Conservation (phyloP, 2,329 filamentous ascomycete genomes). For the Ophiostoma pallidulum region DNA sequence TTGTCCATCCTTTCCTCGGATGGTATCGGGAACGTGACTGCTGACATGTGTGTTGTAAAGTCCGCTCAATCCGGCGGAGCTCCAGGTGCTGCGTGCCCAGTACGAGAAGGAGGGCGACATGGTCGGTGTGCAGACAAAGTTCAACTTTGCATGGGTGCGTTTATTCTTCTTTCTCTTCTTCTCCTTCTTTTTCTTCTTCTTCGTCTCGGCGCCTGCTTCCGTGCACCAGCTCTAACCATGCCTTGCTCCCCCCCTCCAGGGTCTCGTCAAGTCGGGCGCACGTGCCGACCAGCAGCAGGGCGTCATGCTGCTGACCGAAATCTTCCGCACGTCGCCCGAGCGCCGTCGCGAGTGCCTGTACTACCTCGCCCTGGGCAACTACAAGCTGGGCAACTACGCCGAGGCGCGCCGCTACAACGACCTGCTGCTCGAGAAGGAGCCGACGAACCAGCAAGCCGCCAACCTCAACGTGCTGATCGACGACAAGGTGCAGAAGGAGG, state of each 20-base stretch:
- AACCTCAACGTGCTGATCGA: conserved; percentile 85
- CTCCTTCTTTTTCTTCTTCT: neutral
- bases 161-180: neutral
- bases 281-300: conserved; percentile 88
- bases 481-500: conserved; percentile 92
- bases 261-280: conserved; percentile 83
- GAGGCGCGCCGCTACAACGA: conserved; percentile 95
- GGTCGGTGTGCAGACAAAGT: conserved; percentile 95
- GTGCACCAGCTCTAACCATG: too few relatives aligned
- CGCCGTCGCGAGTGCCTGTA: conserved; percentile 95
- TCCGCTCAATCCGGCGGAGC: conserved; percentile 81
- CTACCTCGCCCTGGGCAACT: conserved; percentile 94
- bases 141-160: conserved; percentile 97
- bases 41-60: too few relatives aligned
- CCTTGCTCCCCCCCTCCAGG: conserved; percentile 45
- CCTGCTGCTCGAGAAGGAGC: conserved; percentile 80
- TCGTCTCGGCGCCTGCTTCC: too few relatives aligned
- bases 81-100: conserved; percentile 84
- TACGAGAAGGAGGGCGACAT: conserved; percentile 97
- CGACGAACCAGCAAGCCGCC: conserved; percentile 78
- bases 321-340: conserved; percentile 88
- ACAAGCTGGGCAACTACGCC: conserved; percentile 95
- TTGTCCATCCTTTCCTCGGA: too few relatives aligned
- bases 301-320: conserved; percentile 86
- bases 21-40: too few relatives aligned